phyloP scores from a whole-genome alignment of 1,284 basidiomycete species.

The Stygiomarasmius scandens region DNA sequence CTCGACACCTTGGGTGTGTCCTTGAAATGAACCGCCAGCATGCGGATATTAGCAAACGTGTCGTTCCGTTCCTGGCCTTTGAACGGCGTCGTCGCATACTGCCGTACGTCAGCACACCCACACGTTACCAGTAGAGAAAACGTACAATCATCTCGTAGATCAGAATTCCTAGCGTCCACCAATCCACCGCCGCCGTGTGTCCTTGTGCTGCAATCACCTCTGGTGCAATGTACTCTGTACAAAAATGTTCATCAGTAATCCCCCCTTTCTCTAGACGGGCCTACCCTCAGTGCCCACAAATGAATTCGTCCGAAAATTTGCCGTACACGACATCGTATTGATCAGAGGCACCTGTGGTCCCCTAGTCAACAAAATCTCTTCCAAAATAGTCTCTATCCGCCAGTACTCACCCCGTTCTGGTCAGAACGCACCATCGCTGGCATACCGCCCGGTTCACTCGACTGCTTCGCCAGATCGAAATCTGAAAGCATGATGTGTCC shows the following conservation, averaged over 20 bases:
- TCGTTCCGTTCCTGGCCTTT: conserved; percentile 94
- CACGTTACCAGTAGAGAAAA: conserved; percentile 30
- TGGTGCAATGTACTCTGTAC: conserved; percentile 94
- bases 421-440: conserved; percentile 92
- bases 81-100: conserved; percentile 99
- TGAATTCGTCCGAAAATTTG: conserved; percentile 97
- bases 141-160: conserved; percentile 99
- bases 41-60: conserved; percentile 95
- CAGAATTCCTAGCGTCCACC: conserved; percentile 99
- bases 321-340: conserved; percentile 97
- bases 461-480: conserved; percentile 98
- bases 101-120: conserved; percentile 11
- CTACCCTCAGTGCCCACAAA: conserved; percentile 97
- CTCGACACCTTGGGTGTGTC: conserved; percentile 85
- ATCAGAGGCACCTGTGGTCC: conserved; percentile 84
- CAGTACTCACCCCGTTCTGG: conserved; percentile 75
- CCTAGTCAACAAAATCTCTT: conserved; percentile 14
- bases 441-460: conserved; percentile 78
- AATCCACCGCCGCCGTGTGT: conserved; percentile 98
- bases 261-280: conserved; percentile 13
- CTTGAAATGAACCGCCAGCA: conserved; percentile 86
- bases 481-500: conserved; percentile 99
- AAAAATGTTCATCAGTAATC: neutral
- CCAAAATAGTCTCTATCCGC: neutral
- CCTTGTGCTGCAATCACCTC: conserved; percentile 98